Conservation (phyloP, 305 asterid genomes). For the Solanum hybrid region DNA sequence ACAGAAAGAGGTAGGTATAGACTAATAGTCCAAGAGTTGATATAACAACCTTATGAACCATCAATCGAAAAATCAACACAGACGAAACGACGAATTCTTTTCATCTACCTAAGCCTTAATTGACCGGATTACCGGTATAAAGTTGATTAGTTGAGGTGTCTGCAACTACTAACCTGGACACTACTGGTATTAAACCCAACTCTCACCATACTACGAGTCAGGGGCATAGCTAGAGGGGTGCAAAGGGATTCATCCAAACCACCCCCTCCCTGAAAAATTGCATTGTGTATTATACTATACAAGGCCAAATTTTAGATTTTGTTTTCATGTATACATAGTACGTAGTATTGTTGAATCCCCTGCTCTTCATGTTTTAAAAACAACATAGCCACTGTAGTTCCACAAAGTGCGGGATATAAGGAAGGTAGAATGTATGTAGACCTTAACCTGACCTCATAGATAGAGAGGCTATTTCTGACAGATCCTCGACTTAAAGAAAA, state of each 20-base stretch:
- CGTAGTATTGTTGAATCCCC: too few species aligned
- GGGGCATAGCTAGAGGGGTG: background rate
- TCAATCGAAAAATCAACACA: background rate
- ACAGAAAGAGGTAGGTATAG: background rate
- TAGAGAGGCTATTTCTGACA: too few species aligned
- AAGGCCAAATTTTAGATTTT: background rate
- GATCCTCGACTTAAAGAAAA: too few species aligned
- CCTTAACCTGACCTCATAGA: too few species aligned
- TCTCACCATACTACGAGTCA: background rate
- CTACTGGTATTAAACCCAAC: background rate
- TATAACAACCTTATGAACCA: background rate
- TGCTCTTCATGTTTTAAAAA: too few species aligned
- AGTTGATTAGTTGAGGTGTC: background rate
- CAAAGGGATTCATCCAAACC: background rate
- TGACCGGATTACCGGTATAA: background rate
- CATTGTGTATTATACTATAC: background rate
- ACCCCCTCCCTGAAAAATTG: background rate
- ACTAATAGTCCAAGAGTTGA: background rate
- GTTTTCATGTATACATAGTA: too few species aligned
- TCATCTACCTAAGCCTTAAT: background rate
- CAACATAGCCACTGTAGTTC: too few species aligned
- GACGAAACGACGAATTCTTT: background rate
- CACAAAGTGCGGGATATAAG: too few species aligned
- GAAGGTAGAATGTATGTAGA: too few species aligned
- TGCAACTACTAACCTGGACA: background rate